Percentiles rank a stretch among this genome's conserved stretches.
phyloP scores from a whole-genome alignment of 2,329 filamentous ascomycete species.

The Cercospora sp. region DNA sequence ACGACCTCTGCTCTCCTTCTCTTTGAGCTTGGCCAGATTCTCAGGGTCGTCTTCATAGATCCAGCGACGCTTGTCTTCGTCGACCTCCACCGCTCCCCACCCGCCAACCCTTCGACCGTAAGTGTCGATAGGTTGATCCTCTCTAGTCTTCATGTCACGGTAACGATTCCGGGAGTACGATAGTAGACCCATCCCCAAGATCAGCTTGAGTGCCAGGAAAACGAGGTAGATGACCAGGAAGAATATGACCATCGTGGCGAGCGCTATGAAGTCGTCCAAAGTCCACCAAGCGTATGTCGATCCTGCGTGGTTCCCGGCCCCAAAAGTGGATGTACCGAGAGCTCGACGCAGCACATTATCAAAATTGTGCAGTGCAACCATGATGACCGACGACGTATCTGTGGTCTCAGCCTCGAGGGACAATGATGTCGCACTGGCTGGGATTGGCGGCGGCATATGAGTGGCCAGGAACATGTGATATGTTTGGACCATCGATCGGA shows the following conservation, averaged over 20 bases:
- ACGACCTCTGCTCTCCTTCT: constrained; percentile 63
- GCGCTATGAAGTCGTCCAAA: constrained; percentile 72
- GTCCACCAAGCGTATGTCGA: constrained; percentile 54
- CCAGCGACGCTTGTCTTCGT: constrained; percentile 80
- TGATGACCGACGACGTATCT: constrained; percentile 66
- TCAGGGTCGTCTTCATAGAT: constrained; percentile 85
- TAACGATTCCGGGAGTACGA: constrained; percentile 79
- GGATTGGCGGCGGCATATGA: constrained; percentile 73
- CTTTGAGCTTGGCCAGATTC: constrained; percentile 61
- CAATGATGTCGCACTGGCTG: constrained; percentile 66
- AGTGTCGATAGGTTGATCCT: constrained; percentile 57
- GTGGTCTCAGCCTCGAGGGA: constrained; percentile 54
- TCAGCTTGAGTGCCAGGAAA: constrained; percentile 70
- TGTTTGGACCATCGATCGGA: constrained; percentile 89
- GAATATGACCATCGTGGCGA: constrained; percentile 79
- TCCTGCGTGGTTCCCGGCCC: constrained; percentile 42
- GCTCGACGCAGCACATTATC: constrained; percentile 76
- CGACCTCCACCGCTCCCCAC: constrained; percentile 82
- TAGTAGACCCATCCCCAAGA: constrained; percentile 85
- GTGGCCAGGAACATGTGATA: constrained; percentile 98
- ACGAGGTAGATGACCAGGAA: constrained; percentile 84
- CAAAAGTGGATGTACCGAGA: constrained; percentile 72
- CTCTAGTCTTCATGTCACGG: constrained; percentile 70
- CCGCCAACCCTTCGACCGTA: constrained; percentile 75
- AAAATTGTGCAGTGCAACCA: constrained; percentile 75